phyloP scores from a whole-genome alignment of 2,329 filamentous ascomycete genomes.

The Stromatinia cepivora region DNA sequence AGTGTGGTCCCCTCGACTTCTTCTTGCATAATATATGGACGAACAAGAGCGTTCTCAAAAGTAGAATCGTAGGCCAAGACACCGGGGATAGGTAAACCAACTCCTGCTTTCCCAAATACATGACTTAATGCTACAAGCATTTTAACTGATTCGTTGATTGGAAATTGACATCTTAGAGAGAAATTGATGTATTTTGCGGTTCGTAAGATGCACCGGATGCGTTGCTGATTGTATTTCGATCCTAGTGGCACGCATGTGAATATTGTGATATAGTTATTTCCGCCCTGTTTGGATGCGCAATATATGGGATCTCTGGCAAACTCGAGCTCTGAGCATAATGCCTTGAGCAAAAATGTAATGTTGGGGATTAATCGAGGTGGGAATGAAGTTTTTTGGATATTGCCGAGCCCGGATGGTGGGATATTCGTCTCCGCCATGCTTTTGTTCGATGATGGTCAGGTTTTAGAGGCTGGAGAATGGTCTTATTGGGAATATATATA shows the following conservation, averaged over 20 bases:
- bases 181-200: not conserved
- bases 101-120: not conserved
- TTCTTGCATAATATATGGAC: not conserved
- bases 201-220: not conserved
- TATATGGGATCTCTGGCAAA: not conserved
- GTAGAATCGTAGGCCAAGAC: not conserved
- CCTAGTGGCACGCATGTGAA: not conserved
- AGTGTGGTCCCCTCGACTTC: not conserved
- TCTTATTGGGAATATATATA: not conserved
- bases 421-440: not conserved
- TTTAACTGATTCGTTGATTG: not conserved
- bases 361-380: not conserved
- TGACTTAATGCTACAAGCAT: not conserved
- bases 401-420: no score
- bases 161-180: not conserved
- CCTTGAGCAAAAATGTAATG: not conserved
- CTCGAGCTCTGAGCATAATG: not conserved
- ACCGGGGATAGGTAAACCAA: not conserved
- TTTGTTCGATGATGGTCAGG: not conserved
- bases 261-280: not conserved
- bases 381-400: not conserved
- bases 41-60: not conserved
- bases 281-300: not conserved
- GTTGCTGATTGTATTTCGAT: not conserved
- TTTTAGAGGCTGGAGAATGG: not conserved